phyloP scores from a whole-genome alignment of 352 stramenopile genomes.

The Saprolegnia parasitica region DNA sequence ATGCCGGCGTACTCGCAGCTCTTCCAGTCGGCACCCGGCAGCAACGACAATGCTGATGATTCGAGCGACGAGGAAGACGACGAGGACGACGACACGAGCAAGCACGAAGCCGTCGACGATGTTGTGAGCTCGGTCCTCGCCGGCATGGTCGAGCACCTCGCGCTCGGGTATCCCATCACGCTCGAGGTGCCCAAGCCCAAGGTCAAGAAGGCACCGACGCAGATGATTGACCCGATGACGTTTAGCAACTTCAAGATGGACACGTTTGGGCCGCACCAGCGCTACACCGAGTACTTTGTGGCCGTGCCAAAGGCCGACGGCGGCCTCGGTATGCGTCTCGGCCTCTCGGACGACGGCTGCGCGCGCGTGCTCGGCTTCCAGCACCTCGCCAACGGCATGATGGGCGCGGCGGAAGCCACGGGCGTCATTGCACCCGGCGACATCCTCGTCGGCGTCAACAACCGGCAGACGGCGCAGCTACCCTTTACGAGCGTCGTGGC shows the following conservation, averaged over 20 bases:
- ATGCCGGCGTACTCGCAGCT: conserved; percentile 30
- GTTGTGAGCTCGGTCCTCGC: conserved; percentile 73
- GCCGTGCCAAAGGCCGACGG: conserved; percentile 54
- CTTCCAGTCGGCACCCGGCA: conserved; percentile 6
- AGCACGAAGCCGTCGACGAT: conserved; percentile 59
- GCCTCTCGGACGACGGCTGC: conserved; percentile 49
- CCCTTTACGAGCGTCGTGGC: conserved; percentile 74
- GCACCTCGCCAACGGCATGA: conserved; percentile 55
- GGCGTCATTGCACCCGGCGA: conserved; percentile 68
- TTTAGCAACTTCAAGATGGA: conserved; percentile 39
- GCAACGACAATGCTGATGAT: conserved; percentile 45
- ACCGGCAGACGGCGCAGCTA: conserved; percentile 45
- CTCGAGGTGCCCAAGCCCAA: conserved; percentile 39
- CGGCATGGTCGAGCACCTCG: conserved; percentile 75
- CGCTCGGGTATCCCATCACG: conserved; percentile 61
- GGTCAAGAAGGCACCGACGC: conserved; percentile 32
- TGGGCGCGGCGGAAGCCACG: conserved; percentile 69
- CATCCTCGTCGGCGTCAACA: conserved; percentile 77
- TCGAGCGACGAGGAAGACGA: conserved; percentile 58
- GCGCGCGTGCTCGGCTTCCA: conserved; percentile 82
- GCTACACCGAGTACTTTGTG: conserved; percentile 75
- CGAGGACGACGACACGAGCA: conserved; percentile 37
- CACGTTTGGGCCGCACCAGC: conserved; percentile 21
- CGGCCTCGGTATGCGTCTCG: conserved; percentile 80
- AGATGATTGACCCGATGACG: conserved; percentile 43